Conservation (phyloP, 23 red algal genomes). For the Gracilariopsis chorda region DNA sequence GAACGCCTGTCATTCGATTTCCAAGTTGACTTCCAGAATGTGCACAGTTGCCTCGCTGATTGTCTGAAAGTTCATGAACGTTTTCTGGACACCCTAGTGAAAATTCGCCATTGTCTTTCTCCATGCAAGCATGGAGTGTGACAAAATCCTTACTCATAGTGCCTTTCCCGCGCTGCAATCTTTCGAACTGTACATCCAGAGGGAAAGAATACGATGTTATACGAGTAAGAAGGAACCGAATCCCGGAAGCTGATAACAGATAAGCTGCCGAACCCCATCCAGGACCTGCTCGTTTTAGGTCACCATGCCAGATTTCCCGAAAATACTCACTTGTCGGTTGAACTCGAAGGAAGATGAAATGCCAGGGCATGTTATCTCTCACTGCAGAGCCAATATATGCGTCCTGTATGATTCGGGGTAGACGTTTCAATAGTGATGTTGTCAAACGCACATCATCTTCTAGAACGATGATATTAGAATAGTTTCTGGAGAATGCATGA, state of each 20-base stretch:
- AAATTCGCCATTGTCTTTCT: not conserved
- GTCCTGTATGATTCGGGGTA: slow-evolving; percentile 16
- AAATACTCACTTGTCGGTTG: not conserved
- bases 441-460: slow-evolving; percentile 82
- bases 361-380: slow-evolving; percentile 40
- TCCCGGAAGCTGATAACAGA: slow-evolving; percentile 44
- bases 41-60: slow-evolving; percentile 54
- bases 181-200: slow-evolving; percentile 71
- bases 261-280: slow-evolving; percentile 80
- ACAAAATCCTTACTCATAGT: slow-evolving; percentile 22
- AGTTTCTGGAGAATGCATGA: slow-evolving; percentile 26
- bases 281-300: slow-evolving; percentile 22
- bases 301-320: slow-evolving; percentile 19
- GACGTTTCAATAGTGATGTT: not conserved
- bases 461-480: slow-evolving; percentile 49
- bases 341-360: slow-evolving; percentile 66
- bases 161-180: slow-evolving; percentile 30
- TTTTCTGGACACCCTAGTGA: slow-evolving; percentile 54
- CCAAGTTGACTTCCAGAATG: slow-evolving; percentile 72
- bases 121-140: slow-evolving; percentile 53
- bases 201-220: slow-evolving; percentile 68
- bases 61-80: slow-evolving; percentile 25
- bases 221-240: slow-evolving; percentile 58
- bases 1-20: not conserved
- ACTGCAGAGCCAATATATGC: slow-evolving; percentile 22